These are phyloP conservation scores for Suillus bovinus DNA, from an alignment of 768 basidiomycete species.

Conservation along the genomic window DNA sequence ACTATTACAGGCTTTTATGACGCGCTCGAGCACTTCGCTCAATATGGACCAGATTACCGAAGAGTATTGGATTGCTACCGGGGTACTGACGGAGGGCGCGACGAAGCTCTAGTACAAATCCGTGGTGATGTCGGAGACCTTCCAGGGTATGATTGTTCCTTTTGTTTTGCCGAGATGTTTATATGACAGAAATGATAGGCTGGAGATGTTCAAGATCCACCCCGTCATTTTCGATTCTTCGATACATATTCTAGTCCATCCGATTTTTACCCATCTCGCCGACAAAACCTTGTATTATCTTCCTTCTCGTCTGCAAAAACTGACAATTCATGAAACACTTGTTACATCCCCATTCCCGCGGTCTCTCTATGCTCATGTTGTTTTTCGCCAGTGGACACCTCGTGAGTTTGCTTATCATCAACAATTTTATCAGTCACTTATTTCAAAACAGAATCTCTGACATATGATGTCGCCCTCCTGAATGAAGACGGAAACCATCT, in stretches of 20 bases:
- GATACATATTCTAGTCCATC: constrained; percentile 6
- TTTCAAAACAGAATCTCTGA: neutral
- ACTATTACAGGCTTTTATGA: constrained; percentile 25
- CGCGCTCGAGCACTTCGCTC: constrained; percentile 30
- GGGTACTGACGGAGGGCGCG: neutral
- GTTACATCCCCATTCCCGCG: neutral
- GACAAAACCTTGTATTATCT: constrained; percentile 7
- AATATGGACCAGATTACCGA: constrained; percentile 34
- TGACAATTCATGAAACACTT: neutral
- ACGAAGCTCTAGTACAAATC: constrained; percentile 2
- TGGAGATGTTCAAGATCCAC: constrained; percentile 4
- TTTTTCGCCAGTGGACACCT: constrained; percentile 7
- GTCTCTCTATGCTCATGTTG: constrained; percentile 1
- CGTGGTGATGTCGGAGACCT: constrained; percentile 2
- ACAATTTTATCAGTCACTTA: neutral
- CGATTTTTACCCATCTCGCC: neutral
- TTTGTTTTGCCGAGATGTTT: neutral
- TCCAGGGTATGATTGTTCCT: neutral
- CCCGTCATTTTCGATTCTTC: constrained; percentile 7
- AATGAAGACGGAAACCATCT: neutral
- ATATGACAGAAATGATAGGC: neutral
- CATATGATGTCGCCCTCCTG: neutral
- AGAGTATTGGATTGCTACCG: constrained; percentile 18
- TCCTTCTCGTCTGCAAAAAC: constrained; percentile 3
- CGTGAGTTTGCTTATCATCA: neutral